These are phyloP conservation scores for Gyrodon lividus DNA, from an alignment of 768 basidiomycete genomes.

Conservation along the genomic window DNA sequence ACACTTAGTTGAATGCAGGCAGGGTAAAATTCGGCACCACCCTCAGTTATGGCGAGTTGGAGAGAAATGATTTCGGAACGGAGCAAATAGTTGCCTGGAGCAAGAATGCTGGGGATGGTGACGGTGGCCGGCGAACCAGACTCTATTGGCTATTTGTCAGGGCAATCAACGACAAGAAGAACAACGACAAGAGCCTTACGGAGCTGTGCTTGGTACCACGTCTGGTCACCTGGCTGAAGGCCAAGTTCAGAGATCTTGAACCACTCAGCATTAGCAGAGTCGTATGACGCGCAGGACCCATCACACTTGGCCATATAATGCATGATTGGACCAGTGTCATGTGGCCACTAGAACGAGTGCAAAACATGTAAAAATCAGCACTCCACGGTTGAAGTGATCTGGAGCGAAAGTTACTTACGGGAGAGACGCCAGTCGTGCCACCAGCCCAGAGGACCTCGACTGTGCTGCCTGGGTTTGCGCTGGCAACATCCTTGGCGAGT, in stretches of 20 bases:
- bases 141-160: constrained; percentile 26
- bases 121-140: constrained; percentile 38
- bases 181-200: constrained; percentile 32
- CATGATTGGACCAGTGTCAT: constrained; percentile 65
- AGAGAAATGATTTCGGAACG: constrained; percentile 78
- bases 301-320: constrained; percentile 69
- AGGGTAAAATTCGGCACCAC: constrained; percentile 50
- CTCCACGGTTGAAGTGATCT: not conserved
- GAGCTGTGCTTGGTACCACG: constrained; percentile 52
- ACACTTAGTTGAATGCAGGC: constrained; percentile 27
- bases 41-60: constrained; percentile 51
- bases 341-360: constrained; percentile 39
- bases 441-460: constrained; percentile 54
- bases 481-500: constrained; percentile 44
- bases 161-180: not conserved
- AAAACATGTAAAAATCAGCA: not conserved
- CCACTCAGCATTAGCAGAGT: constrained; percentile 57
- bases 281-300: constrained; percentile 54
- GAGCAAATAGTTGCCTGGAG: constrained; percentile 68
- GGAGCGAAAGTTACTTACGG: constrained; percentile 17
- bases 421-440: constrained; percentile 33
- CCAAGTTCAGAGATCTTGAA: constrained; percentile 70
- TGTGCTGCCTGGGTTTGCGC: constrained; percentile 57
- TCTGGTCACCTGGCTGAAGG: constrained; percentile 26
- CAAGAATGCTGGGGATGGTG: constrained; percentile 48